Percentiles rank a stretch among this genome's conserved stretches.
Evolutionary conservation across 2,329 filamentous ascomycete species (phyloP).

Genomic region (Penicillium sp.): DNA sequence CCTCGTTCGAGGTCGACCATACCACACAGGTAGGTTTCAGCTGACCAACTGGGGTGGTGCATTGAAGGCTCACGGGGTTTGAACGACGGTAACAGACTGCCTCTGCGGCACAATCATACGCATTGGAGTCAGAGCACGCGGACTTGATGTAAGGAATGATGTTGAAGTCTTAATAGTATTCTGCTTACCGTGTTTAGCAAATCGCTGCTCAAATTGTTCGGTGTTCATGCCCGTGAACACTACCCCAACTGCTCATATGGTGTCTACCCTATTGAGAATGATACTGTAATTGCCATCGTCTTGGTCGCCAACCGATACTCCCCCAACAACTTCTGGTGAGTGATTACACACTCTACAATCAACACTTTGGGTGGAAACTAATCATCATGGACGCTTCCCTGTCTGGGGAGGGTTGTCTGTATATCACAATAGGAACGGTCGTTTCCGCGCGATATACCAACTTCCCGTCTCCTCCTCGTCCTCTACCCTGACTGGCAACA

Average conservation of each 20-base stretch:
- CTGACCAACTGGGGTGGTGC: background rate
- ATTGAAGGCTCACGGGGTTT: conserved; percentile 9
- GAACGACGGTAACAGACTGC: conserved; percentile 54
- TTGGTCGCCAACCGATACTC: conserved; percentile 95
- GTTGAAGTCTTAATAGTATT: background rate
- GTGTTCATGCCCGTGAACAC: conserved; percentile 73
- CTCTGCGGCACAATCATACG: conserved; percentile 69
- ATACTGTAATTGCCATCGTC: conserved; percentile 67
- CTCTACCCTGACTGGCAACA: conserved; percentile 61
- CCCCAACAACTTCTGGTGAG: conserved; percentile 90
- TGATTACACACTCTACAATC: background rate
- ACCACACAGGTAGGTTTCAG: conserved; percentile 54
- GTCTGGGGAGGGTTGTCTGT: background rate
- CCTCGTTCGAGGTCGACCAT: conserved; percentile 84
- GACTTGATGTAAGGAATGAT: conserved; percentile 62
- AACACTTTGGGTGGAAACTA: background rate
- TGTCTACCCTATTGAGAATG: conserved; percentile 69
- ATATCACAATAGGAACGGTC: conserved; percentile 63
- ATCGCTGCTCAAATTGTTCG: conserved; percentile 70
- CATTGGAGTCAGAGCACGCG: conserved; percentile 63
- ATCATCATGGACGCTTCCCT: background rate
- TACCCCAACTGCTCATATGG: conserved; percentile 73
- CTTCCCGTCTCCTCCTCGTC: conserved; percentile 56
- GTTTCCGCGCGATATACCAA: conserved; percentile 84
- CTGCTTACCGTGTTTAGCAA: conserved; percentile 49